phyloP scores from a whole-genome alignment of 2,329 filamentous ascomycete species.

The Colletotrichum tamarilloi region DNA sequence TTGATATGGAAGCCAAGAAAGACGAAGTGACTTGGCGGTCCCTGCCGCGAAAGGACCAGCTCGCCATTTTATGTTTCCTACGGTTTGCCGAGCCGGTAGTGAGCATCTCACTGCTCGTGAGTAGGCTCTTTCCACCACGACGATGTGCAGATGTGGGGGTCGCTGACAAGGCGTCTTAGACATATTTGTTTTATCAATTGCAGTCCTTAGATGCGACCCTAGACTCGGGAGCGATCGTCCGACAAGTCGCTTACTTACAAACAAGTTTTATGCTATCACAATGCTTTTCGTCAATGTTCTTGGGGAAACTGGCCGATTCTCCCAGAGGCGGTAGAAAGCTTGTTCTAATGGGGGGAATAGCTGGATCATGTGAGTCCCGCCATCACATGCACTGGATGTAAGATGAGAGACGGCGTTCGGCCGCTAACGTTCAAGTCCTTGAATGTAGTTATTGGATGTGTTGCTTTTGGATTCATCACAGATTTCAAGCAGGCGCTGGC shows the following conservation, averaged over 20 bases:
- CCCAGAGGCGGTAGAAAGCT: background rate
- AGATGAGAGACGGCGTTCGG: too few species aligned
- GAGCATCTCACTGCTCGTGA: slow-evolving; percentile 19
- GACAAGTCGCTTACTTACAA: background rate
- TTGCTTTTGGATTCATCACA: background rate
- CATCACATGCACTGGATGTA: background rate
- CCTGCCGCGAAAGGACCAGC: slow-evolving; percentile 23
- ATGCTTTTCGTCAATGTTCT: background rate
- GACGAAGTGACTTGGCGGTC: slow-evolving; percentile 19
- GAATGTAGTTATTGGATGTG: background rate
- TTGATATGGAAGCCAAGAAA: background rate
- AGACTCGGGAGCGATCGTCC: background rate
- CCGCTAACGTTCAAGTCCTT: background rate
- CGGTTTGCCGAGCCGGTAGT: slow-evolving; percentile 28
- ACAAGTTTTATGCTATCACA: slow-evolving; percentile 1
- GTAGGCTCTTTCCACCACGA: background rate
- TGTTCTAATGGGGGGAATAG: background rate
- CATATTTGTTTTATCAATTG: slow-evolving; percentile 7
- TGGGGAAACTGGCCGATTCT: background rate
- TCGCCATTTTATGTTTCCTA: slow-evolving; percentile 18
- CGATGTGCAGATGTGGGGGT: too few species aligned
- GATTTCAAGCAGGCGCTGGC: background rate
- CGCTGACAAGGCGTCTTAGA: background rate
- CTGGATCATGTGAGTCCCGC: background rate
- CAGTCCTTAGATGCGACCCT: background rate